These are phyloP conservation scores for Termitomyces bulborhizus DNA, from an alignment of 768 basidiomycete genomes.

Conservation along the genomic window DNA sequence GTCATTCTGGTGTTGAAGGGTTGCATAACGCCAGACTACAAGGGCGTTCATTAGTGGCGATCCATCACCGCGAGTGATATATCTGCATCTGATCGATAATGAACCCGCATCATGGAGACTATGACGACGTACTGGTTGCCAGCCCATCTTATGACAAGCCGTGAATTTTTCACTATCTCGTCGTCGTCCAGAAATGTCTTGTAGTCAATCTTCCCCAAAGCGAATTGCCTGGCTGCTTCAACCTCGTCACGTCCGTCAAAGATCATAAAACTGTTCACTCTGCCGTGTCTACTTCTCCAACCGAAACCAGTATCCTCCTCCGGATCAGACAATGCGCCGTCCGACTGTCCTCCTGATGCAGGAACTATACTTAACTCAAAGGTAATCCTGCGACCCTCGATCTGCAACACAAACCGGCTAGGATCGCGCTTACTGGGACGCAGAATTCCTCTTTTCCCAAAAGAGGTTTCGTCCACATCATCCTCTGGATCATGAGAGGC, in stretches of 20 bases:
- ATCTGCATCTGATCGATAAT: slow-evolving; percentile 33
- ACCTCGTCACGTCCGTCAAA: slow-evolving; percentile 38
- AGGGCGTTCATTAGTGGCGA: slow-evolving; percentile 76
- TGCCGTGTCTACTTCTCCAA: slow-evolving; percentile 19
- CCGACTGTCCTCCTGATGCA: slow-evolving; percentile 15
- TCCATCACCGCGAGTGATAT: slow-evolving; percentile 69
- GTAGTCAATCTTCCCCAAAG: slow-evolving; percentile 58
- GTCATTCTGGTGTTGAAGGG: slow-evolving; percentile 20
- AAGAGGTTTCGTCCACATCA: slow-evolving; percentile 18
- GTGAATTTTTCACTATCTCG: slow-evolving; percentile 49
- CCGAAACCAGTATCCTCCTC: slow-evolving; percentile 11
- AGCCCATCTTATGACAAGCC: slow-evolving; percentile 72
- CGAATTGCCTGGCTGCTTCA: slow-evolving; percentile 51
- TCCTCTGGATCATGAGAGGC: slow-evolving; percentile 6
- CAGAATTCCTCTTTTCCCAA: slow-evolving; percentile 51
- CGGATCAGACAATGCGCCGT: slow-evolving; percentile 13
- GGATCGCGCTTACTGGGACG: slow-evolving; percentile 55
- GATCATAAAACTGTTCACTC: slow-evolving; percentile 13
- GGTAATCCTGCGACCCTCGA: slow-evolving; percentile 51
- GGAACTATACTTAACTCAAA: slow-evolving; percentile 72
- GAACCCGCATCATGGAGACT: background rate
- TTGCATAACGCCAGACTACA: slow-evolving; percentile 55
- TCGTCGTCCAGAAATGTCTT: slow-evolving; percentile 61
- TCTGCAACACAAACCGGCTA: slow-evolving; percentile 55
- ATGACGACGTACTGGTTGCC: slow-evolving; percentile 49